Evolutionary conservation across 1,284 basidiomycete species (phyloP).

Genomic region (Cystobasidium slooffiae): DNA sequence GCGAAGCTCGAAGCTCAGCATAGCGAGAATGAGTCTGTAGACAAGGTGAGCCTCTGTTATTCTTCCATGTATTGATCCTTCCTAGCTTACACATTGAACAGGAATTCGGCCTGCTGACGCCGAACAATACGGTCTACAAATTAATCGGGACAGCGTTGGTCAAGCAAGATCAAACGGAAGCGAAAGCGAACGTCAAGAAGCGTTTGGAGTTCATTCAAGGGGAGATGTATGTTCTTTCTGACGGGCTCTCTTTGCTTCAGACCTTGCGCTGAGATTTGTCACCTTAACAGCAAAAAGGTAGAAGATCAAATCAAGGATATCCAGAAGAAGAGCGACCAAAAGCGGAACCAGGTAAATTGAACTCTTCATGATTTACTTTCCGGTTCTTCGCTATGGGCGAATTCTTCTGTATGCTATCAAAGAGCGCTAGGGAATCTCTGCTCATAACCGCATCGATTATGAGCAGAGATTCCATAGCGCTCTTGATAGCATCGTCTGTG

Average conservation of each 20-base stretch:
- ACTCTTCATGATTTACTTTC: conserved; percentile 2
- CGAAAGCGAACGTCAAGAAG: conserved; percentile 86
- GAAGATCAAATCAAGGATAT: conserved; percentile 78
- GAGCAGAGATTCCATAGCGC: neutral
- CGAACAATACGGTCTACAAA: conserved; percentile 86
- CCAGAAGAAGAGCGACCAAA: conserved; percentile 72
- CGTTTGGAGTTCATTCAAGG: conserved; percentile 85
- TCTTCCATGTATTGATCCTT: neutral
- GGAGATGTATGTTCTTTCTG: conserved; percentile 73
- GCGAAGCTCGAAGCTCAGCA: conserved; percentile 85
- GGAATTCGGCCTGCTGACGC: conserved; percentile 80
- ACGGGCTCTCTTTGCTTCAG: neutral
- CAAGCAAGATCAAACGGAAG: conserved; percentile 85
- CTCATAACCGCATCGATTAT: too few species aligned
- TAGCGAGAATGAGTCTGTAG: conserved; percentile 88
- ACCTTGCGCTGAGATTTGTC: neutral
- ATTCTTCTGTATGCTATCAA: neutral
- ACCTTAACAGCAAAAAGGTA: conserved; percentile 69
- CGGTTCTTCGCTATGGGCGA: neutral
- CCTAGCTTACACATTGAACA: conserved; percentile 55
- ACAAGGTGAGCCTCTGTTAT: conserved; percentile 66
- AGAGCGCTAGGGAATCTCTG: neutral
- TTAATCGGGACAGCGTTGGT: conserved; percentile 88
- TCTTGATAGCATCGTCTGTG: too few species aligned
- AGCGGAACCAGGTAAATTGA: conserved; percentile 72